Evolutionary conservation across 495 filamentous ascomycete species (phyloP), one percentile per base, ranked within the genome.

Genomic region (Pyrenula aspistea): DNA sequence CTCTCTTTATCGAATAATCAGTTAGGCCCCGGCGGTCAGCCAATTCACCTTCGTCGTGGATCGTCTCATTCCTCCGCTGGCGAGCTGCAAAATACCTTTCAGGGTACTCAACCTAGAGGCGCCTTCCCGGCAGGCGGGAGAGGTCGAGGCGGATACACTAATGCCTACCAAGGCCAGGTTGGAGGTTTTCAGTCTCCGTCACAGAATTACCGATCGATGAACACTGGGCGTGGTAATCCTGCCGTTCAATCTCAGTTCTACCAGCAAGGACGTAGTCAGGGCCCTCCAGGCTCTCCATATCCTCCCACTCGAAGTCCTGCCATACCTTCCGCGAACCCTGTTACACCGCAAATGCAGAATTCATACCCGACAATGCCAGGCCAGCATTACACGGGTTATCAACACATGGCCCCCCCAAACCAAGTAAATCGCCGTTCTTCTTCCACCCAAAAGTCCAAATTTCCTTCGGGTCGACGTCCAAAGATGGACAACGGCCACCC

Each of bases 31-130:
- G 81, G 79, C 24, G 65, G 77, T 36, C 86, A 88, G 63, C 71
- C 80, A 31, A 80, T 77, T 62, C 91, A 96, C 66, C 74, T 87
- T 54, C 84, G 91, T 53, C 83, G 88, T 61, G 86, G 91, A 63
- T 95, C 90, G 19, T 85, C 88, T 2, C 85, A 88, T 67, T 89
- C 87, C 12, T 77, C 82, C 51, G 86, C 90, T 64, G 84, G 83
- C 68, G 89, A 94, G 54, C 81, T 85, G 73, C 78, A 79, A 67
- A 83, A 82, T 67, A 80, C 66, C 64, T 79, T 68, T 42, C 31
- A 42, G 15, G 15, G 31, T 15, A 42, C 4, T 15, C 31, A 42
- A 42, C 31, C 31, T 4, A 4, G 31, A 15, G 15, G 15, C 31
- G 15, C 31, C 15, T 42, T 8, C 15, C 8, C 31, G 4, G 71